Evolutionary conservation across 2,329 filamentous ascomycete species (phyloP).

Genomic region (Kalmusia sp.): DNA sequence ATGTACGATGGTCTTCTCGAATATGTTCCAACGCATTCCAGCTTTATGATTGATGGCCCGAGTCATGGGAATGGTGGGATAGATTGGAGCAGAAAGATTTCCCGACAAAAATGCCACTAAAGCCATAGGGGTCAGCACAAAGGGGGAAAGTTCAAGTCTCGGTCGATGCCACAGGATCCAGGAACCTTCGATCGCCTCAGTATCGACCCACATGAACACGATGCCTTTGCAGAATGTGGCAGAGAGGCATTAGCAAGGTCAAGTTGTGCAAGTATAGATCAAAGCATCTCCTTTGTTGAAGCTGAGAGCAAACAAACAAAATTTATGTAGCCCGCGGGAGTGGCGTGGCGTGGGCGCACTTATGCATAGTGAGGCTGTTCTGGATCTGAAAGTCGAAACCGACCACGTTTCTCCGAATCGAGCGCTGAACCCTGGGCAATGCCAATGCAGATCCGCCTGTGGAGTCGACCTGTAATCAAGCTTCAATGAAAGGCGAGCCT

Average conservation of each 20-base stretch:
- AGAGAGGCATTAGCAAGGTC: neutral
- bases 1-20: too few species aligned
- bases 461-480: neutral
- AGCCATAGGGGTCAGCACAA: neutral
- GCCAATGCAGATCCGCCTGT: constrained; percentile 1
- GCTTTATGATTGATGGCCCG: too few species aligned
- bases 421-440: neutral
- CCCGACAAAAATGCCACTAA: neutral
- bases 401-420: neutral
- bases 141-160: neutral
- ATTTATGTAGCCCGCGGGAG: neutral
- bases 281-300: neutral
- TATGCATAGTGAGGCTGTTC: constrained; percentile 8
- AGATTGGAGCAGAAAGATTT: neutral
- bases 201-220: neutral
- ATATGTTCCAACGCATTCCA: too few species aligned
- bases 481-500: neutral
- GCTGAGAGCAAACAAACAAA: neutral
- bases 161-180: neutral
- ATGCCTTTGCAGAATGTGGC: neutral
- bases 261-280: neutral
- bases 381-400: neutral
- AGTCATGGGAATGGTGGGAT: neutral
- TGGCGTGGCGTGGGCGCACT: neutral
- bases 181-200: neutral